Evolutionary conservation across 1,284 basidiomycete species (phyloP).

Genomic region (Cryptococcus sp.): DNA sequence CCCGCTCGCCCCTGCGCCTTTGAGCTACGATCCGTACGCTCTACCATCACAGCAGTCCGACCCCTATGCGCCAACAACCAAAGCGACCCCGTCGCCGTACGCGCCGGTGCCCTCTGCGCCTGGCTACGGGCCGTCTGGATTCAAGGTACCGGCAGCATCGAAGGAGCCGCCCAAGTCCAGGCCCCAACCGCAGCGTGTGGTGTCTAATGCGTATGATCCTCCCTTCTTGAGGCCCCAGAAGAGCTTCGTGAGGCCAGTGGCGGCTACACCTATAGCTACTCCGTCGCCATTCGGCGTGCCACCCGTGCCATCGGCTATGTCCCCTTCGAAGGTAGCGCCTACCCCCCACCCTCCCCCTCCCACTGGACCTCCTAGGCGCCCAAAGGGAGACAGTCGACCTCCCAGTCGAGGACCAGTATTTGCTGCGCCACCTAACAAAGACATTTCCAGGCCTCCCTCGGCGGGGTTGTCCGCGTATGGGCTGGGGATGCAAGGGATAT

Average conservation of each 20-base stretch:
- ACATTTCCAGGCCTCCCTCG: background rate
- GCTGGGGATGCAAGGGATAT: background rate
- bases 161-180: slow-evolving; percentile 12
- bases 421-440: slow-evolving; percentile 13
- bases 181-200: slow-evolving; percentile 27
- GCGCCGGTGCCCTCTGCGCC: slow-evolving; percentile 2
- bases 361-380: slow-evolving; percentile 31
- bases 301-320: slow-evolving; percentile 7
- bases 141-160: slow-evolving; percentile 24
- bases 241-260: slow-evolving; percentile 30
- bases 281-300: slow-evolving; percentile 15
- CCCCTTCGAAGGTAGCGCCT: slow-evolving; percentile 17
- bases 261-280: slow-evolving; percentile 11
- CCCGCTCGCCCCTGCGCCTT: slow-evolving; percentile 26
- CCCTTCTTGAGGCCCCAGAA: slow-evolving; percentile 41
- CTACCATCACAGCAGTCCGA: slow-evolving; percentile 3
- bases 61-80: background rate
- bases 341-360: slow-evolving; percentile 11
- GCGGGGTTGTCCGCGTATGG: too few relatives aligned
- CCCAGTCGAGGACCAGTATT: slow-evolving; percentile 11
- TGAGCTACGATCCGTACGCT: slow-evolving; percentile 19
- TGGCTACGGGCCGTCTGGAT: slow-evolving; percentile 2
- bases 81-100: slow-evolving; percentile 17
- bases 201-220: slow-evolving; percentile 47
- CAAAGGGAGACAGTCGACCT: slow-evolving; percentile 12